These are phyloP conservation scores for Phytophthora vignae DNA, from an alignment of 352 stramenopile species.

Conservation along the genomic window DNA sequence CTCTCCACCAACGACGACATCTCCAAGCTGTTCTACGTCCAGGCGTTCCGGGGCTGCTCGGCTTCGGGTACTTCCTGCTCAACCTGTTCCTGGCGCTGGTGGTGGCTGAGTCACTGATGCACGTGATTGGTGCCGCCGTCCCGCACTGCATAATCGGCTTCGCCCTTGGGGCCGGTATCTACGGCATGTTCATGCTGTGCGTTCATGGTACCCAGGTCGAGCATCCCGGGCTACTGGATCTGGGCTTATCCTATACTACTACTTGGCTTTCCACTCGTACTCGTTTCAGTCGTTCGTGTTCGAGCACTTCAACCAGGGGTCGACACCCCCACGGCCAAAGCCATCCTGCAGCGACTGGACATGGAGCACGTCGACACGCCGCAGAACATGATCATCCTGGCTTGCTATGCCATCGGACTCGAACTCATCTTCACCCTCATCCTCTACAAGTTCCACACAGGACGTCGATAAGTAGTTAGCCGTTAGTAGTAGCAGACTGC, in stretches of 20 bases:
- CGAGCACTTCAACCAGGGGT: constrained; percentile 60
- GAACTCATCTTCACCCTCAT: no score
- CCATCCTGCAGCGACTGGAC: constrained; percentile 44
- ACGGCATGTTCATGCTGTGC: constrained; percentile 85
- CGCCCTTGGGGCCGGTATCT: constrained; percentile 70
- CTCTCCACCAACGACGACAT: constrained; percentile 35
- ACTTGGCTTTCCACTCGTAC: constrained; percentile 85
- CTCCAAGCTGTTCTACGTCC: constrained; percentile 80
- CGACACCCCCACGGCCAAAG: constrained; percentile 1
- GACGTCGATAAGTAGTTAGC: constrained; percentile 8
- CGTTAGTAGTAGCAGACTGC: no score
- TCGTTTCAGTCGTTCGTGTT: constrained; percentile 81
- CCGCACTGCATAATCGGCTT: constrained; percentile 87
- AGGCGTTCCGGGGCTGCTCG: constrained; percentile 75
- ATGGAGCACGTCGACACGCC: constrained; percentile 54
- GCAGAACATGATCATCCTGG: constrained; percentile 56
- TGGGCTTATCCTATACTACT: constrained; percentile 61
- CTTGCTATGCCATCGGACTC: constrained; percentile 40
- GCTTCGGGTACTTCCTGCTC: constrained; percentile 60
- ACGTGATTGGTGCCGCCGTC: constrained; percentile 66
- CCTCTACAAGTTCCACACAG: constrained; percentile 37
- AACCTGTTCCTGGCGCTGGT: constrained; percentile 77
- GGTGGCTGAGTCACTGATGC: constrained; percentile 76
- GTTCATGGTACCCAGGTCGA: constrained; percentile 65
- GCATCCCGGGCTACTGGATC: constrained; percentile 70